phyloP scores from a whole-genome alignment of 805 yeast species.

The Wickerhamiella hasegawae region DNA sequence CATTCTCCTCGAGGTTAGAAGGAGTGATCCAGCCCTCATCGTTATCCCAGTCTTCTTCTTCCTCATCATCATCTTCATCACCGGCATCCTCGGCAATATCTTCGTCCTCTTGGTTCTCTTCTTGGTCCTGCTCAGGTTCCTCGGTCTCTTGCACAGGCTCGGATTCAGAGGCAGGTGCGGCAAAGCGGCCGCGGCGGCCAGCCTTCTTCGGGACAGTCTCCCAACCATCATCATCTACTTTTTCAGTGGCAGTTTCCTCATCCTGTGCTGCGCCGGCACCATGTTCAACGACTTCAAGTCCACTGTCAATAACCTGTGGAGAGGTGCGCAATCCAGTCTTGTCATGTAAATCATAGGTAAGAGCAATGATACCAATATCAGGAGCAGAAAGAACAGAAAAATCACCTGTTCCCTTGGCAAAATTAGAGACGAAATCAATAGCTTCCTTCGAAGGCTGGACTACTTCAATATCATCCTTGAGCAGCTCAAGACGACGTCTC shows the following conservation, averaged over 20 bases:
- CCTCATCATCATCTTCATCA: slow-evolving; percentile 16
- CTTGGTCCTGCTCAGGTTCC: slow-evolving; percentile 2
- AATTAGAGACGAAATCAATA: slow-evolving; percentile 50
- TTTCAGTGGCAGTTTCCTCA: background rate
- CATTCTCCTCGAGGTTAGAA: slow-evolving; percentile 57
- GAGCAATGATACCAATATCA: slow-evolving; percentile 84
- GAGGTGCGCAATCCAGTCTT: slow-evolving; percentile 9
- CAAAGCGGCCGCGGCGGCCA: no score
- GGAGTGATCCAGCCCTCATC: slow-evolving; percentile 91
- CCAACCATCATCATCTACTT: background rate
- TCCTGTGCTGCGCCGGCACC: background rate
- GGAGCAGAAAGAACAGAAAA: slow-evolving; percentile 71
- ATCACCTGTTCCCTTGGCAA: slow-evolving; percentile 86
- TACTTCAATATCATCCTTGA: slow-evolving; percentile 56
- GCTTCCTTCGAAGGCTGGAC: slow-evolving; percentile 62
- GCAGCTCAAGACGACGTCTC: slow-evolving; percentile 57
- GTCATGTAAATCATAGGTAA: slow-evolving; percentile 57
- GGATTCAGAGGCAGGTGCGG: no score
- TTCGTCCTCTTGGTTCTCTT: background rate
- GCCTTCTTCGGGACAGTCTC: background rate
- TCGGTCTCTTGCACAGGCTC: no score
- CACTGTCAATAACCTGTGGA: slow-evolving; percentile 8
- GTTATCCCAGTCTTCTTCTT: slow-evolving; percentile 50
- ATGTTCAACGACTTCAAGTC: slow-evolving; percentile 7
- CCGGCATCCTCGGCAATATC: background rate